These are phyloP conservation scores for Diaporthe ampelina DNA, from an alignment of 2,329 filamentous ascomycete genomes.

Conservation along the genomic window DNA sequence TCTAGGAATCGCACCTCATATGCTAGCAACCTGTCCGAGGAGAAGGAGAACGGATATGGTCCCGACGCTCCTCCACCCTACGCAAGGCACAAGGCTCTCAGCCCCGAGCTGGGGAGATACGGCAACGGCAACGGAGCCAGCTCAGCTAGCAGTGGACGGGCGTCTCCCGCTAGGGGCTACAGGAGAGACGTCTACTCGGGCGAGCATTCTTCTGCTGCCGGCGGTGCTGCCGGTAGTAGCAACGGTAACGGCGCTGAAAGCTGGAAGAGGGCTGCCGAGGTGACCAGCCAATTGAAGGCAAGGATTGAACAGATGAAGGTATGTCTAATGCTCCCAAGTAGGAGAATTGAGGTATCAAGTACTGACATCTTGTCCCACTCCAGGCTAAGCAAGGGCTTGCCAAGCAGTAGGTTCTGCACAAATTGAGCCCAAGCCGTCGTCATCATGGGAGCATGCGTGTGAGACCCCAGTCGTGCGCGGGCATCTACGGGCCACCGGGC, in stretches of 20 bases:
- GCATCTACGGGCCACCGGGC: constrained; percentile 20
- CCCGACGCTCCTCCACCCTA: constrained; percentile 49
- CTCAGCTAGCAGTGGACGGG: constrained; percentile 67
- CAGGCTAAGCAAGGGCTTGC: constrained; percentile 43
- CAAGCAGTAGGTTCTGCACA: constrained; percentile 42
- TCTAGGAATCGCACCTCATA: constrained; percentile 71
- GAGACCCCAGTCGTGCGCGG: constrained; percentile 26
- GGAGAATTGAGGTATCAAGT: not conserved
- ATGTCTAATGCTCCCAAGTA: constrained; percentile 43
- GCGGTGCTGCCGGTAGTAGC: constrained; percentile 41
- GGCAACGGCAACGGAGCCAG: constrained; percentile 58
- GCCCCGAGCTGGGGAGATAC: constrained; percentile 62
- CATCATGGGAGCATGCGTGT: constrained; percentile 16
- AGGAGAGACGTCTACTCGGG: constrained; percentile 53
- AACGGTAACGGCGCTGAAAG: constrained; percentile 80
- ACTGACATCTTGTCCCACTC: constrained; percentile 5
- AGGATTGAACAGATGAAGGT: constrained; percentile 99
- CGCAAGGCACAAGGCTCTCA: constrained; percentile 64
- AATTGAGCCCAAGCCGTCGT: constrained; percentile 37
- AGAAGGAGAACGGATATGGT: constrained; percentile 75
- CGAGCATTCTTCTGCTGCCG: constrained; percentile 43
- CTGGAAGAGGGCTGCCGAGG: constrained; percentile 97
- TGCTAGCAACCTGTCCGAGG: constrained; percentile 77
- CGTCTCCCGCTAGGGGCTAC: constrained; percentile 71
- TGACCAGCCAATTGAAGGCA: constrained; percentile 96